Conservation (phyloP, 2,329 filamentous ascomycete genomes). For the Colletotrichum shisoi region DNA sequence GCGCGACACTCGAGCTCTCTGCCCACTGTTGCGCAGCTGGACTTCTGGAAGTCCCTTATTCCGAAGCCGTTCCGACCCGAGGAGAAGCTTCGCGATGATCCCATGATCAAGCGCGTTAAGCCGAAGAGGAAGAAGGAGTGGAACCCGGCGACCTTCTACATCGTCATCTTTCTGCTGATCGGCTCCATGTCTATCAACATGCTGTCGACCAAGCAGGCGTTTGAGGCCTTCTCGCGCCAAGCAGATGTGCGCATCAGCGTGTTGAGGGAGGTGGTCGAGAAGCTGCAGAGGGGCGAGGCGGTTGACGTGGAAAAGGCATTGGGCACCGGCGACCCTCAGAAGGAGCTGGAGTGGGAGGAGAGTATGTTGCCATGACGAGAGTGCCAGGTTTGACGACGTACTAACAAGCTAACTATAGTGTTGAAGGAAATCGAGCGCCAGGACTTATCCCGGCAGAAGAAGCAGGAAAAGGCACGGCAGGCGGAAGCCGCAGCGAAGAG, state of each 20-base stretch:
- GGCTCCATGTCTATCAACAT: constrained; percentile 96
- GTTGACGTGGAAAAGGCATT: constrained; percentile 86
- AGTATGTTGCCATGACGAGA: constrained; percentile 58
- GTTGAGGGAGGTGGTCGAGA: constrained; percentile 77
- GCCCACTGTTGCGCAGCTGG: constrained; percentile 62
- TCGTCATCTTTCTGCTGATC: constrained; percentile 83
- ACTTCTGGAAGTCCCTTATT: constrained; percentile 74
- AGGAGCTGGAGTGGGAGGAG: constrained; percentile 88
- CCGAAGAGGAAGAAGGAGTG: constrained; percentile 67
- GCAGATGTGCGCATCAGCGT: constrained; percentile 81
- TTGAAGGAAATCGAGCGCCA: constrained; percentile 72
- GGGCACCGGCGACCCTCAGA: constrained; percentile 76
- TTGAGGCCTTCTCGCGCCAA: constrained; percentile 73
- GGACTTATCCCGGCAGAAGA: constrained; percentile 60
- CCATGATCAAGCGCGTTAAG: constrained; percentile 46
- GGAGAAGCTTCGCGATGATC: constrained; percentile 48
- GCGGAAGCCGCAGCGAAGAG: constrained; percentile 36
- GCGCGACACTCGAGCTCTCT: constrained; percentile 51
- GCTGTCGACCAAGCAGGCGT: constrained; percentile 80
- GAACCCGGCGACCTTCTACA: constrained; percentile 85
- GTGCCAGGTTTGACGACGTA: background rate
- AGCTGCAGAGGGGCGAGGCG: constrained; percentile 73
- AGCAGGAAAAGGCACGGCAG: constrained; percentile 49
- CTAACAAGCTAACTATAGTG: constrained; percentile 54
- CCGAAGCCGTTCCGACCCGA: constrained; percentile 70